Evolutionary conservation across 1,139 yeast species (phyloP), one percentile per base, ranked within the genome.

Genomic region (Tardiomyces blankii): DNA sequence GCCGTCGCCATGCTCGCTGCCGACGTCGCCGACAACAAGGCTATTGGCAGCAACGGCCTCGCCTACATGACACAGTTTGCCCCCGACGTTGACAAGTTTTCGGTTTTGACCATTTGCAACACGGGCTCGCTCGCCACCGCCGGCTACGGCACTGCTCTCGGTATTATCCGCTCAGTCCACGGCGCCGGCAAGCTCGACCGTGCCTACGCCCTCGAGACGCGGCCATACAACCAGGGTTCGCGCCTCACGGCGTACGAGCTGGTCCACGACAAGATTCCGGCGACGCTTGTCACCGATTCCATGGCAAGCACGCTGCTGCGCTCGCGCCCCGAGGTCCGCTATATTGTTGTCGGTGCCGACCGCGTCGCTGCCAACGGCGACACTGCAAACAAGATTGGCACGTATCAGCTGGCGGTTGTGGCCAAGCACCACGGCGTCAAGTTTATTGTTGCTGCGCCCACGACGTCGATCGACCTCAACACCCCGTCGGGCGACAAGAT

Each of bases 281-380:
- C 93, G 46, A 85, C 95, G 1, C 70, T 91, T 51, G 77, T 91
- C 49, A 84, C 96, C 27, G 98, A 91, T 60, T 84, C 88, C 49
- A 89, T 91, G 91, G 94, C 85, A 1, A 78, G 95, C 0, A 81
- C 93, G 33, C 71, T 88, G 49, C 70, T 89, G 44, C 53, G 64
- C 12, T 48, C 52, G 44, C 65, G 48, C 59, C 94, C 84, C 1
- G 63, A 61, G 39, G 77, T 91, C 46, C 83, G 82, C 61, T 86
- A 88, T 44, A 82, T 89, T 28, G 86, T 91, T 45, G 97, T 85
- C n/a, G 98, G 98, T 41, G 96, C 97, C n/a, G 98, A 91, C 62
- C 76, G 98, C 62, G 82, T 91, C 35, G 96, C 89, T 2, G 54
- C 54, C 12, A 65, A 88, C 63, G 98, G 98, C 47, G 98, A 91